phyloP scores from a whole-genome alignment of 2,329 filamentous ascomycete species.

The Sporothrix mexicana region DNA sequence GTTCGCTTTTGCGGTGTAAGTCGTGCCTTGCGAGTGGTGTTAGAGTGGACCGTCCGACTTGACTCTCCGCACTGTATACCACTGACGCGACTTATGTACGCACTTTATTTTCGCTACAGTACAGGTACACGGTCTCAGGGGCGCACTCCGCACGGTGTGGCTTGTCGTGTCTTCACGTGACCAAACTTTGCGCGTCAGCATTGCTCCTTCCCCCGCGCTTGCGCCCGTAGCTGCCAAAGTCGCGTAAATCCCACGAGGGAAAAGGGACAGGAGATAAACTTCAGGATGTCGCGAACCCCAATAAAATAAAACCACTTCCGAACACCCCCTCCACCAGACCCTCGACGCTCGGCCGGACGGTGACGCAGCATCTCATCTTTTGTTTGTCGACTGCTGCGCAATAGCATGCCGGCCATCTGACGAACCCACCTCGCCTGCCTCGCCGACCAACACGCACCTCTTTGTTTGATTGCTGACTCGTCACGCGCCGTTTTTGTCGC shows the following conservation, averaged over 20 bases:
- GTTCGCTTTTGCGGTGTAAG: background rate
- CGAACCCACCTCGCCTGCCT: slow-evolving; percentile 18
- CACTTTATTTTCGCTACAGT: slow-evolving; percentile 17
- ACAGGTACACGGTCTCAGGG: background rate
- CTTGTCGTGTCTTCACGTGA: slow-evolving; percentile 31
- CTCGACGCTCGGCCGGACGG: slow-evolving; percentile 21
- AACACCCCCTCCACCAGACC: slow-evolving; percentile 5
- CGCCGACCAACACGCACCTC: background rate
- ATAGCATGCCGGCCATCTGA: slow-evolving; percentile 17
- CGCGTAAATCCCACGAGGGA: slow-evolving; percentile 34
- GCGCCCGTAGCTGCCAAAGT: slow-evolving; percentile 31
- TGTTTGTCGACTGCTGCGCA: background rate
- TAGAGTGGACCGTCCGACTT: background rate
- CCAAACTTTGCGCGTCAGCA: slow-evolving; percentile 28
- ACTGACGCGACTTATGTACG: slow-evolving; percentile 7
- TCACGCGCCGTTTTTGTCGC: slow-evolving; percentile 27
- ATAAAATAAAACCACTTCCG: background rate
- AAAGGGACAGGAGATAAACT: slow-evolving; percentile 25
- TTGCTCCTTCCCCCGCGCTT: slow-evolving; percentile 30
- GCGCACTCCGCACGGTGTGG: slow-evolving; percentile 6
- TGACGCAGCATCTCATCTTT: slow-evolving; percentile 9
- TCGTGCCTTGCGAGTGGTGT: background rate
- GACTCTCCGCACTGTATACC: background rate
- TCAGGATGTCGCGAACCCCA: background rate
- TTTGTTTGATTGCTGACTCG: background rate